Conservation (phyloP, 768 basidiomycete species). For the Megacollybia marginata region DNA sequence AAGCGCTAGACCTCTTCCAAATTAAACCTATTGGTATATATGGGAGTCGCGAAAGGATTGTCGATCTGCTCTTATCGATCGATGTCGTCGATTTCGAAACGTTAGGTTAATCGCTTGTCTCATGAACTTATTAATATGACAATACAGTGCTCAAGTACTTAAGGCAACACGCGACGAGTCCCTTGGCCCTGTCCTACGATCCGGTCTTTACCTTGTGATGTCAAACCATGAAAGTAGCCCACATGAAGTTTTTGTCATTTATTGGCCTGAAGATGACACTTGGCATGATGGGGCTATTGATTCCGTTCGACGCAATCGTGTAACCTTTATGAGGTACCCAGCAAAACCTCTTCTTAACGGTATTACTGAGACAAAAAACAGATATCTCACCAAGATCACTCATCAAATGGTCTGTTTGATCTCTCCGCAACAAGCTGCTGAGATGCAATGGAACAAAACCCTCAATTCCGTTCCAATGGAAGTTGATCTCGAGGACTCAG, state of each 20-base stretch:
- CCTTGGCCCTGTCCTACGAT: conserved; percentile 27
- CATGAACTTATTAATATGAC: not conserved
- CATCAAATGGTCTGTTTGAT: conserved; percentile 49
- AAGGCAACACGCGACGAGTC: conserved; percentile 9
- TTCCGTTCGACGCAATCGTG: conserved; percentile 41
- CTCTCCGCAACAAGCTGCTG: conserved; percentile 36
- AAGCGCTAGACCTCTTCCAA: conserved; percentile 33
- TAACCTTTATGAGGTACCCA: conserved; percentile 54
- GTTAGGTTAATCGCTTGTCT: conserved; percentile 25
- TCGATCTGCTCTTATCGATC: conserved; percentile 31
- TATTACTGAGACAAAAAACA: conserved; percentile 19
- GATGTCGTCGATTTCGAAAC: conserved; percentile 26
- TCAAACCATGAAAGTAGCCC: conserved; percentile 2
- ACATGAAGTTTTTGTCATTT: conserved; percentile 38
- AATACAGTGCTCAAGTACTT: conserved; percentile 12
- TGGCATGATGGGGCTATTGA: conserved; percentile 45
- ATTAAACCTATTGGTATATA: conserved; percentile 52
- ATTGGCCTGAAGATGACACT: conserved; percentile 56
- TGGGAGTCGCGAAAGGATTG: conserved; percentile 45
- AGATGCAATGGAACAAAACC: conserved; percentile 36
- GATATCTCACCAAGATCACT: conserved; percentile 53
- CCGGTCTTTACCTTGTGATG: conserved; percentile 42
- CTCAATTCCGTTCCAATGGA: conserved; percentile 15
- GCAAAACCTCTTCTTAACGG: not conserved
- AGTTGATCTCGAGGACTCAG: conserved; percentile 31